A percentile compares a stretch with the other conserved stretches of the same genome.
Evolutionary conservation across 345 rosid species (phyloP).

Genomic region (Eucalyptus lansdowneana): DNA sequence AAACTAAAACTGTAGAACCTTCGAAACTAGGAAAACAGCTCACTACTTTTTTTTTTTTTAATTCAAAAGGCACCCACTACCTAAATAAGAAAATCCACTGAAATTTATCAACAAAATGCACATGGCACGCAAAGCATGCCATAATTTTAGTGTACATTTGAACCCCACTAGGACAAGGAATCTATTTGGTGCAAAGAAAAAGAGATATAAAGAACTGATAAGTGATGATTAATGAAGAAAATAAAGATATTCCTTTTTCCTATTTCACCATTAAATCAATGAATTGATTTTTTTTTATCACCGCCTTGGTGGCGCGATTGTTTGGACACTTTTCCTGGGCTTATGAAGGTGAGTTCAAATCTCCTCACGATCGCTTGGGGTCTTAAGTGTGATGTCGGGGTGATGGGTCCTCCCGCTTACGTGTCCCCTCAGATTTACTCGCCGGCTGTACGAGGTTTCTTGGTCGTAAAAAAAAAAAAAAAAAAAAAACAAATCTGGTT

Average conservation of each 20-base stretch:
- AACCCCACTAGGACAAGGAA: neutral
- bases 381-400: too few relatives aligned
- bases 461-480: too few relatives aligned
- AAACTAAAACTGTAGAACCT: neutral
- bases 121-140: neutral
- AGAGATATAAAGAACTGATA: neutral
- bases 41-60: neutral
- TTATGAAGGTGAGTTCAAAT: too few relatives aligned
- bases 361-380: fast-evolving
- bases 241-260: neutral
- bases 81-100: neutral
- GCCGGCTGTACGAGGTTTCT: too few relatives aligned
- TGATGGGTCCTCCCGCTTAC: too few relatives aligned
- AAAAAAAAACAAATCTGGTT: neutral
- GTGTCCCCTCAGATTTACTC: too few relatives aligned
- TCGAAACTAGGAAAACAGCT: neutral
- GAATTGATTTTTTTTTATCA: neutral
- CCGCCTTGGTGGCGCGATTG: too few relatives aligned
- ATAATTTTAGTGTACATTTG: too few relatives aligned
- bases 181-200: neutral
- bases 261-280: neutral
- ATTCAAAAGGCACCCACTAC: neutral
- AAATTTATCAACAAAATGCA: neutral
- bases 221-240: neutral
- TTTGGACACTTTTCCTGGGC: too few relatives aligned